Evolutionary conservation across 768 basidiomycete genomes (phyloP).

Genomic region (Rossbeevera mucosa): DNA sequence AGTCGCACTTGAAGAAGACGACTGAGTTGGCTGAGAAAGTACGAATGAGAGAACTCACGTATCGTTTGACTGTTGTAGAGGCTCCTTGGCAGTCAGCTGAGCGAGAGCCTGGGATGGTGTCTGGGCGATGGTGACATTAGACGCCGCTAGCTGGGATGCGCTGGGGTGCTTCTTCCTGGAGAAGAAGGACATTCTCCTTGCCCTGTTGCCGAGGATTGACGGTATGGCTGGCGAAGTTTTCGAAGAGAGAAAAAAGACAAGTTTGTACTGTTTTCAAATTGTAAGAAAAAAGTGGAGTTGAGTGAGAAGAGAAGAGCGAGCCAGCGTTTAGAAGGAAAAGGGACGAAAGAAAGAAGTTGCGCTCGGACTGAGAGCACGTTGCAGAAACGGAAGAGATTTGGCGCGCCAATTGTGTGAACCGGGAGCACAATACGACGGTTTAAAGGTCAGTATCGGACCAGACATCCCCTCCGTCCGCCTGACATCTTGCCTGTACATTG

Average conservation of each 20-base stretch:
- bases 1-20: conserved; percentile 7
- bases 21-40: conserved; percentile 1
- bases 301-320: conserved; percentile 11
- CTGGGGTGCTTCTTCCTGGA: conserved; percentile 76
- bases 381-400: conserved; percentile 18
- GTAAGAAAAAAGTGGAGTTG: conserved; percentile 7
- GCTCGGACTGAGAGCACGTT: conserved; percentile 8
- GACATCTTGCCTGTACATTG: not conserved
- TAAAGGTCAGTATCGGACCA: not conserved
- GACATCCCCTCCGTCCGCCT: not conserved
- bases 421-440: not conserved
- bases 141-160: conserved; percentile 37
- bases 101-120: conserved; percentile 66
- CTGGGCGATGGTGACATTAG: conserved; percentile 55
- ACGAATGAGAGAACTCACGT: conserved; percentile 29
- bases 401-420: conserved; percentile 13
- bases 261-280: conserved; percentile 10
- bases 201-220: conserved; percentile 56
- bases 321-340: conserved; percentile 22
- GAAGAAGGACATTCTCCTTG: conserved; percentile 91
- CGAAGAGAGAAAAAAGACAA: conserved; percentile 14
- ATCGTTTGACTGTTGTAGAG: conserved; percentile 30
- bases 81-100: conserved; percentile 41
- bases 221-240: conserved; percentile 50
- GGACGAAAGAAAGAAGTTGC: conserved; percentile 8